phyloP scores from a whole-genome alignment of 169 alveolate genomes.

The Fabrea salina region DNA sequence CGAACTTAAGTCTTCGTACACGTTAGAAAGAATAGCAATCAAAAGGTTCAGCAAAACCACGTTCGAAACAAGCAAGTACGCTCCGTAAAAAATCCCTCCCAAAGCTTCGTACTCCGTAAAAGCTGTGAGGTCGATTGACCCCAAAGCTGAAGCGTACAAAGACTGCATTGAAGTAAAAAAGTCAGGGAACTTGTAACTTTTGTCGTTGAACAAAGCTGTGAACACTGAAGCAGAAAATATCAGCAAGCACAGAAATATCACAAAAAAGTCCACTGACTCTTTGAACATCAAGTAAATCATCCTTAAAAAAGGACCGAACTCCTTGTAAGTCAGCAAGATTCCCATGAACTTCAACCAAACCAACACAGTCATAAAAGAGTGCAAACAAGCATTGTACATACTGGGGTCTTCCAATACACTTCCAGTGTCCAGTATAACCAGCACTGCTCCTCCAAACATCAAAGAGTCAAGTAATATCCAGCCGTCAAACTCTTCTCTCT shows the following conservation, averaged over 20 bases:
- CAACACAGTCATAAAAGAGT: conserved; percentile 16
- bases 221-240: conserved; percentile 47
- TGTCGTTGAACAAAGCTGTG: conserved; percentile 39
- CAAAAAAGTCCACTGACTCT: conserved; percentile 39
- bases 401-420: neutral
- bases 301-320: conserved; percentile 49
- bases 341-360: conserved; percentile 53
- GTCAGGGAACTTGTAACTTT: neutral
- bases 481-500: neutral
- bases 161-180: conserved; percentile 23
- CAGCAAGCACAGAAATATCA: conserved; percentile 40
- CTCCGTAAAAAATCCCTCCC: conserved; percentile 44
- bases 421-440: neutral
- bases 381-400: conserved; percentile 22
- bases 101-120: conserved; percentile 33
- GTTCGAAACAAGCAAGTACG: conserved; percentile 36
- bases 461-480: neutral
- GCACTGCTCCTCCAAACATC: neutral
- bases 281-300: conserved; percentile 41
- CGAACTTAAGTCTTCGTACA: conserved; percentile 25
- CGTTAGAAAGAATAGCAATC: conserved; percentile 46
- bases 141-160: conserved; percentile 17
- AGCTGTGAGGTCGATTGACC: neutral
- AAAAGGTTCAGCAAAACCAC: conserved; percentile 47
- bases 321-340: conserved; percentile 39